A percentile compares a stretch with the other conserved stretches of the same genome.
Evolutionary conservation across 768 basidiomycete genomes (phyloP).

Genomic region (Hydnomerulius pinastri): DNA sequence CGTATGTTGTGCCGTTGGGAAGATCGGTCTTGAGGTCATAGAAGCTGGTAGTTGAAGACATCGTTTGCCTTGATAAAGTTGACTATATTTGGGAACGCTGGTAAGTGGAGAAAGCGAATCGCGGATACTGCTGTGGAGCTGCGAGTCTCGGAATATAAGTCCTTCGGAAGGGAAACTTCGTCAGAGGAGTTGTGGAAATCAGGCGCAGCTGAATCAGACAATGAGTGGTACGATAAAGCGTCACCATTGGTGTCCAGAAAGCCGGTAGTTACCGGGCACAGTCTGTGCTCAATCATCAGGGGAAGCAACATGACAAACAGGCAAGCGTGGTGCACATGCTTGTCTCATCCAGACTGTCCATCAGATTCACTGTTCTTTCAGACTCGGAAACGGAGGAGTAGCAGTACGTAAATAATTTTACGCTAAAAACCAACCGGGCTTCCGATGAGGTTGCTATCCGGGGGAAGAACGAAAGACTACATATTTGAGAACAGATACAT

Average conservation of each 20-base stretch:
- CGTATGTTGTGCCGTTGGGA: conserved; percentile 54
- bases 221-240: not conserved
- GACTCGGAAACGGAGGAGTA: too few species aligned
- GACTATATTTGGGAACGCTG: conserved; percentile 12
- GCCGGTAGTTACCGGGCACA: conserved; percentile 10
- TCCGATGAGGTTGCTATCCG: too few species aligned
- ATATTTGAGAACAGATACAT: conserved; percentile 2
- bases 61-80: conserved; percentile 15
- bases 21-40: conserved; percentile 69
- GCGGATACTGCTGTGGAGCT: not conserved
- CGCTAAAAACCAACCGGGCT: too few species aligned
- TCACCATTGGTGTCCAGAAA: not conserved
- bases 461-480: too few species aligned
- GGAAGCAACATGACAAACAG: too few species aligned
- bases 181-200: not conserved
- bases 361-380: too few species aligned
- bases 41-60: conserved; percentile 44
- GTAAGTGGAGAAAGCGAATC: not conserved
- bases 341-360: too few species aligned
- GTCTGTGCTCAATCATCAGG: too few species aligned
- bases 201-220: not conserved
- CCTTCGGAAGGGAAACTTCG: not conserved
- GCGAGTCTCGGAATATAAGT: not conserved
- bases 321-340: too few species aligned
- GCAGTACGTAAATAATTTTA: too few species aligned